These are phyloP conservation scores for Cytospora piceicola DNA, from an alignment of 2,329 filamentous ascomycete genomes.

Conservation along the genomic window DNA sequence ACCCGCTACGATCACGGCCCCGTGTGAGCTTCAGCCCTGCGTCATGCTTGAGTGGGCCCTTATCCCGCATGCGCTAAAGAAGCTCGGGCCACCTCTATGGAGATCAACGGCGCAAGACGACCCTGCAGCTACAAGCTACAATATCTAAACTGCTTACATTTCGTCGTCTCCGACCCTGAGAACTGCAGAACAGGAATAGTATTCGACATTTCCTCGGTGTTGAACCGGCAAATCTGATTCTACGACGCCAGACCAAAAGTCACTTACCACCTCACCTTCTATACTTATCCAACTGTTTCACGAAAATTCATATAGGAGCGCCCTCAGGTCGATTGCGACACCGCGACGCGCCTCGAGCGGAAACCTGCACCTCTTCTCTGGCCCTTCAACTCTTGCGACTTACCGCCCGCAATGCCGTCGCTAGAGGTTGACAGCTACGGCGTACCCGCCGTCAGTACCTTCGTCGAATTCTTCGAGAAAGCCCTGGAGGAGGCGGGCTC, in stretches of 20 bases:
- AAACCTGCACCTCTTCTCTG: conserved; percentile 3
- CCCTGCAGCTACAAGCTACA: conserved; percentile 2
- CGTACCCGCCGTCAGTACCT: conserved; percentile 57
- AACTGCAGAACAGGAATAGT: no score
- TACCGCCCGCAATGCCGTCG: conserved; percentile 52
- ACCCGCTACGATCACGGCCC: conserved; percentile 5
- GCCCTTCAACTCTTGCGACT: background rate
- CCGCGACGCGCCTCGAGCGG: conserved; percentile 18
- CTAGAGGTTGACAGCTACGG: conserved; percentile 50
- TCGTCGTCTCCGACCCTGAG: background rate
- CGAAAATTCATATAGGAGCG: background rate
- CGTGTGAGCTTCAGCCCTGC: conserved; percentile 21
- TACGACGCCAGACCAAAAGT: background rate
- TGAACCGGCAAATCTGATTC: background rate
- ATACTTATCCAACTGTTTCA: background rate
- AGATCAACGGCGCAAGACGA: conserved; percentile 2
- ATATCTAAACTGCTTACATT: background rate
- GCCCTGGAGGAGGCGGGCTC: conserved; percentile 63
- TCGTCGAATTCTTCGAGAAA: conserved; percentile 57
- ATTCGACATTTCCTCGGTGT: background rate
- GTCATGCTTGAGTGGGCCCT: conserved; percentile 18
- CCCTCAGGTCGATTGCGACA: conserved; percentile 5
- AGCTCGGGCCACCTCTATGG: conserved; percentile 17
- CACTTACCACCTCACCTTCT: background rate
- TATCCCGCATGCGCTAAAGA: conserved; percentile 15